These are phyloP conservation scores for Ambrosiella beaveri DNA, from an alignment of 2,329 filamentous ascomycete species.

Conservation along the genomic window DNA sequence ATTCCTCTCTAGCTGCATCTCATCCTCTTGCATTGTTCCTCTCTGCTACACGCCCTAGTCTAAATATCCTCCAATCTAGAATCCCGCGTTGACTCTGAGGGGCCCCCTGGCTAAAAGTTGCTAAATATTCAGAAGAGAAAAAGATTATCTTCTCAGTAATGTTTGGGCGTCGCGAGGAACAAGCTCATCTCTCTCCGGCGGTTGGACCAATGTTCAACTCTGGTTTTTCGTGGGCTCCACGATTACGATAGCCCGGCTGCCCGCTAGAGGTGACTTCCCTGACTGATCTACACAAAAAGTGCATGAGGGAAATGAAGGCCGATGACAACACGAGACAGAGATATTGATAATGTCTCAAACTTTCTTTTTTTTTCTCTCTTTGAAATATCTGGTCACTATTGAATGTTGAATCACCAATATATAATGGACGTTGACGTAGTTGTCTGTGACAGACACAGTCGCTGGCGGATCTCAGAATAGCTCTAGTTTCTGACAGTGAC, in stretches of 20 bases:
- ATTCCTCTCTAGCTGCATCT: not conserved
- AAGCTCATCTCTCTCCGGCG: not conserved
- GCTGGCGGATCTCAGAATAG: not conserved
- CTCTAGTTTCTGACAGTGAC: not conserved
- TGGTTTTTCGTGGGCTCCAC: not conserved
- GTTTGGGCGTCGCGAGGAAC: not conserved
- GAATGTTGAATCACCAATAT: too few relatives aligned
- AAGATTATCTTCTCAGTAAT: not conserved
- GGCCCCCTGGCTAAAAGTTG: not conserved
- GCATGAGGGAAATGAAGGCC: not conserved
- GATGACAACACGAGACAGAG: too few relatives aligned
- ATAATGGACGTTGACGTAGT: not conserved
- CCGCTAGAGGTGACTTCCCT: not conserved
- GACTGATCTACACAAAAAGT: not conserved
- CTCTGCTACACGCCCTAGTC: slow-evolving; percentile 2
- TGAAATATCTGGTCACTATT: too few relatives aligned
- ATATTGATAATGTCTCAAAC: too few relatives aligned
- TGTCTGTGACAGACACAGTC: not conserved
- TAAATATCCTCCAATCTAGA: not conserved
- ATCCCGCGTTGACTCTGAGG: not conserved
- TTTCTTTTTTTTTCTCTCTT: too few relatives aligned
- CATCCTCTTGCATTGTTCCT: slow-evolving; percentile 6
- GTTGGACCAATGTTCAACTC: not conserved
- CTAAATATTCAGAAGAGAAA: not conserved
- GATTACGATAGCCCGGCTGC: not conserved